Evolutionary conservation across 2,329 filamentous ascomycete species (phyloP), one percentile per base, ranked within the genome.

Genomic region (Alternaria postmessia): DNA sequence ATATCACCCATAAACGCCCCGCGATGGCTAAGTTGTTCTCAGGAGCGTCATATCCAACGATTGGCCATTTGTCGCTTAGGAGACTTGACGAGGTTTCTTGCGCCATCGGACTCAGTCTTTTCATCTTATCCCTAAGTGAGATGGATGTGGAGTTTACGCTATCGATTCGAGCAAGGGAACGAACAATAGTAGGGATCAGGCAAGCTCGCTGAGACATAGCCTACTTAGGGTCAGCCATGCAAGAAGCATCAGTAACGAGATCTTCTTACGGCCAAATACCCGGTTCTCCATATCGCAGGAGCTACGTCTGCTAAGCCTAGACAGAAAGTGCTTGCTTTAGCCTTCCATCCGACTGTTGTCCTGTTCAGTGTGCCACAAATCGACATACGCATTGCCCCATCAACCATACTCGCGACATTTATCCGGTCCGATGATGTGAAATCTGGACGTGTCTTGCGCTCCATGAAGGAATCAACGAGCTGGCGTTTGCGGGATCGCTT

Each of bases 251-350:
- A 3, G 32, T 8, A 44, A 32, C 6, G 14, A 22, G 26, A 8
- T 41, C 14, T 38, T 42, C 60, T 42, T 69, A 79, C 76, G 18
- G 58, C 56, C 18, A 78, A 62, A 61, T 79, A 79, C 7, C 72
- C 76, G 7, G 77, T 75, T 47, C 73, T 75, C 77, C 78, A 84
- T 28, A 82, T 44, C 5, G 69, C 59, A 4, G 82, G 81, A 38
- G 75, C 77, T 6, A 82, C 52, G 38, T 78, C 71, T 38, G 75
- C 69, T 4, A 84, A 71, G 42, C 72, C 72, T 38, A 70, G 62
- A 22, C 70, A 63, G 11, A 75, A 75, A 14, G 75, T 75, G 24
- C 65, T 78, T 28, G 72, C 70, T 51, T 67, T 73, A 16, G 79
- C 44, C 24, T 72, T 76, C 7, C 79, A 43, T 8, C 71, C 71